Evolutionary conservation across 1,139 yeast species (phyloP).

Genomic region (Nakaseomyces glabratus): DNA sequence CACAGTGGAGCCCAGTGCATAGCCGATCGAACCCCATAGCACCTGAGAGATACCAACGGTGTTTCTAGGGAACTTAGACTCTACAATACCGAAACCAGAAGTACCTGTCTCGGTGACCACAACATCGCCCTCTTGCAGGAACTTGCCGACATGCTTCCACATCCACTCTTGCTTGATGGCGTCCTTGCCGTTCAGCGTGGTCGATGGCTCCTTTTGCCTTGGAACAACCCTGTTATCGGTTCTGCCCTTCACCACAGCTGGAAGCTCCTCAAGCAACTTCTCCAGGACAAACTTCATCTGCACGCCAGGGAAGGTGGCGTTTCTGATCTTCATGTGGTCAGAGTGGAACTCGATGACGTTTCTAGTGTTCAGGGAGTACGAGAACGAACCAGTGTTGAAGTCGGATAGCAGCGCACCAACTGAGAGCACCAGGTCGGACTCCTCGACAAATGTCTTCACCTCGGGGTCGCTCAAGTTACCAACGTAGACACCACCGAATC

Average conservation of each 20-base stretch:
- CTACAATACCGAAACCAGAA: constrained; percentile 76
- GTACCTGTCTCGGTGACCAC: constrained; percentile 84
- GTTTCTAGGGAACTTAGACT: constrained; percentile 65
- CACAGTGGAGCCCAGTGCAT: constrained; percentile 71
- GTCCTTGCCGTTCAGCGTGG: constrained; percentile 36
- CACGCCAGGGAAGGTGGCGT: constrained; percentile 67
- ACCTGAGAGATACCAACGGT: constrained; percentile 77
- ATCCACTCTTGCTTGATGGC: constrained; percentile 65
- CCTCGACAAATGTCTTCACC: constrained; percentile 66
- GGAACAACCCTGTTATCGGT: constrained; percentile 36
- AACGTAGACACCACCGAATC: constrained; percentile 80
- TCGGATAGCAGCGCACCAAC: constrained; percentile 80
- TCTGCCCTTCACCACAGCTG: constrained; percentile 30
- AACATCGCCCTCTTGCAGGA: constrained; percentile 72
- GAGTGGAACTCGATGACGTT: constrained; percentile 84
- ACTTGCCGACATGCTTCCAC: constrained; percentile 67
- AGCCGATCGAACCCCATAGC: constrained; percentile 86
- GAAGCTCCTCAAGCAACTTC: constrained; percentile 37
- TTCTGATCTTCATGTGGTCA: constrained; percentile 67
- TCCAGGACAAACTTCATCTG: constrained; percentile 65
- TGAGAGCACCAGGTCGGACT: constrained; percentile 66
- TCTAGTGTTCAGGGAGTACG: constrained; percentile 68
- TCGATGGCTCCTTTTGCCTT: constrained; percentile 39
- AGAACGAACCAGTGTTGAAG: constrained; percentile 84
- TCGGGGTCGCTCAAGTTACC: constrained; percentile 74